A percentile compares a stretch with the other conserved stretches of the same genome.
Evolutionary conservation across 2,329 filamentous ascomycete species (phyloP).

Genomic region (Byssothecium circinans): DNA sequence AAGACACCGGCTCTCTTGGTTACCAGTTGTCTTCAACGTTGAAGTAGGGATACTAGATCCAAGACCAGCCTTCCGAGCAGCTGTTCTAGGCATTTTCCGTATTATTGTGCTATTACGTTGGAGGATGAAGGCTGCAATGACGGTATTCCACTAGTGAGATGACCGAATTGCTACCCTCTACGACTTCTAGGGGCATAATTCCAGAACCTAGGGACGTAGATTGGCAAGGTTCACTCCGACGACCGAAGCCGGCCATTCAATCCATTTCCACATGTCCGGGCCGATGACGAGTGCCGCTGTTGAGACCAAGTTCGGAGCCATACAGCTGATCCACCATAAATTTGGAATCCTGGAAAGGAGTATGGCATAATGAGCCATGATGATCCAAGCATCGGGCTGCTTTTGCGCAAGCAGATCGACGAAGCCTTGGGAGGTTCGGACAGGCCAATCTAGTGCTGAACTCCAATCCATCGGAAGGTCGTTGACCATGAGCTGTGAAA

Average conservation of each 20-base stretch:
- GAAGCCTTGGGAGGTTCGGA: constrained; percentile 18
- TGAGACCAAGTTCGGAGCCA: constrained; percentile 19
- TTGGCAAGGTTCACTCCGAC: constrained; percentile 21
- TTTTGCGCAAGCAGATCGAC: constrained; percentile 23
- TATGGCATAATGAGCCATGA: constrained; percentile 33
- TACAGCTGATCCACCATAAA: constrained; percentile 25
- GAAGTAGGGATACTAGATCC: too few species aligned
- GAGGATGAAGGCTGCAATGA: too few species aligned
- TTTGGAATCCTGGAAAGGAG: constrained; percentile 16
- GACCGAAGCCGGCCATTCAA: constrained; percentile 25
- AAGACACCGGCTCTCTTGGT: too few species aligned
- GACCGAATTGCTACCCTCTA: too few species aligned
- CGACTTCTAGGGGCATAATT: too few species aligned
- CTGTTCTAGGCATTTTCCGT: too few species aligned
- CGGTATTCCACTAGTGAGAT: too few species aligned
- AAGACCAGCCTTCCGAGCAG: too few species aligned
- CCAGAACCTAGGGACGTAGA: too few species aligned
- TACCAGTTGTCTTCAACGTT: neutral
- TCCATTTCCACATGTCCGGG: constrained; percentile 23
- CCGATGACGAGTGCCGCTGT: constrained; percentile 28
- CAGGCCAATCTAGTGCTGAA: constrained; percentile 21
- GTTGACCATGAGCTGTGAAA: constrained; percentile 21
- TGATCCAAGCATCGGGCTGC: constrained; percentile 28
- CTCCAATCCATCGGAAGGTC: constrained; percentile 20
- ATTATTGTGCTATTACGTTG: too few species aligned